Percentiles rank a stretch among this genome's conserved stretches.
Conservation (phyloP, 257 asterid genomes). For the Nicotiana sylvestris region DNA sequence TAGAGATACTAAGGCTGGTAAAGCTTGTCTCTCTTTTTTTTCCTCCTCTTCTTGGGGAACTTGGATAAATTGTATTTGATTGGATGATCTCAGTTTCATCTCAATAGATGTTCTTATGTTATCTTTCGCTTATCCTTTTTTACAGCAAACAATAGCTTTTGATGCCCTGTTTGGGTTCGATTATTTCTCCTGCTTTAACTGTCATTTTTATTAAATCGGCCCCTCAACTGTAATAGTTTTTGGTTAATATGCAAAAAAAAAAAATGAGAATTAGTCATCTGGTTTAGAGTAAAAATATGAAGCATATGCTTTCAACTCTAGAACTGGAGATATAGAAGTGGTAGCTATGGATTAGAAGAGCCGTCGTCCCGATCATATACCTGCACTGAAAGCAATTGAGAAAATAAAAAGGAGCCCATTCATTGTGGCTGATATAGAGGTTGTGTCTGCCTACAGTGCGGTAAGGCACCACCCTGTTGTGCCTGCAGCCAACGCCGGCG, state of each 20-base stretch:
- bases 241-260: not conserved
- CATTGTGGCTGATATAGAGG: too few species aligned
- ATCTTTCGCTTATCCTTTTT: not conserved
- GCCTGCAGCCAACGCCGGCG: too few species aligned
- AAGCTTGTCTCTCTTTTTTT: slow-evolving; percentile 2
- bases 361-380: too few species aligned
- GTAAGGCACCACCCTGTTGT: too few species aligned
- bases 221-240: not conserved
- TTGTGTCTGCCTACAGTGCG: too few species aligned
- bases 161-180: not conserved
- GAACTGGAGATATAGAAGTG: not conserved
- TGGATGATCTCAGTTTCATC: slow-evolving; percentile 3
- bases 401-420: too few species aligned
- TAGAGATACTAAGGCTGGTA: slow-evolving; percentile 9
- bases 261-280: not conserved
- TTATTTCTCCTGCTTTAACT: not conserved
- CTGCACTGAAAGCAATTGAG: too few species aligned
- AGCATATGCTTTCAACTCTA: not conserved
- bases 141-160: not conserved
- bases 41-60: not conserved
- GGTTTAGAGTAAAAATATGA: not conserved
- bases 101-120: not conserved
- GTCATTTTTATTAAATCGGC: not conserved
- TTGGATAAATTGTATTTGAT: not conserved
- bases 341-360: too few species aligned